phyloP scores from a whole-genome alignment of 2,329 filamentous ascomycete genomes.

The Fusarium sp. region DNA sequence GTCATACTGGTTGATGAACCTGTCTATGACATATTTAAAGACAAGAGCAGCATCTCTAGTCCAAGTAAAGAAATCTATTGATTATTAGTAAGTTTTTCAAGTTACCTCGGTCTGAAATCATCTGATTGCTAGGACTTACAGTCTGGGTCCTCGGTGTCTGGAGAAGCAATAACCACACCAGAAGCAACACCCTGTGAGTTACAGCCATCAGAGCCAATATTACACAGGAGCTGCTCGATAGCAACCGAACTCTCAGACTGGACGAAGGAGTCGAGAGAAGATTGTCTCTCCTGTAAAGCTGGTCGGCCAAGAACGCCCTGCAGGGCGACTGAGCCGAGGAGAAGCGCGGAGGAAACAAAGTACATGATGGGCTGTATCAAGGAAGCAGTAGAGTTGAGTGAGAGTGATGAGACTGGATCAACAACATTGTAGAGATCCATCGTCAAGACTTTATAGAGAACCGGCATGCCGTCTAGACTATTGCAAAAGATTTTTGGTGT shows the following conservation, averaged over 20 bases:
- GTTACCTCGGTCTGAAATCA: background rate
- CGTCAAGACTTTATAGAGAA: conserved; percentile 37
- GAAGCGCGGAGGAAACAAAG: conserved; percentile 60
- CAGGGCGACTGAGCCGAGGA: conserved; percentile 63
- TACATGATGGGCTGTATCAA: conserved; percentile 60
- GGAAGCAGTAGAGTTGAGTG: conserved; percentile 46
- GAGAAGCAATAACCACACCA: conserved; percentile 68
- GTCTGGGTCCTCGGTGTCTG: conserved; percentile 63
- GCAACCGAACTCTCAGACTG: conserved; percentile 63
- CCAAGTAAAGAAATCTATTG: conserved; percentile 80
- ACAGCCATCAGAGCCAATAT: conserved; percentile 67
- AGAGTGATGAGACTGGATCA: conserved; percentile 43
- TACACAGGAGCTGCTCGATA: conserved; percentile 64
- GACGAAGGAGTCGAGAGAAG: conserved; percentile 65
- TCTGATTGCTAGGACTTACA: conserved; percentile 55
- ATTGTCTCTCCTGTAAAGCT: conserved; percentile 51
- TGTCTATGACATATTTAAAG: conserved; percentile 75
- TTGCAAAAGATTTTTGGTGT: background rate
- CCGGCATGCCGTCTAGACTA: conserved; percentile 1
- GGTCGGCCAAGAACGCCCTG: conserved; percentile 63
- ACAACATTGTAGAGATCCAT: conserved; percentile 44
- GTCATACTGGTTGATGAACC: conserved; percentile 70
- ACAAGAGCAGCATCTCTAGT: conserved; percentile 78
- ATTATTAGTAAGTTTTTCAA: conserved; percentile 8
- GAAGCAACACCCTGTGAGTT: conserved; percentile 58